Conservation (phyloP, 768 basidiomycete genomes). For the Melanogaster broomeanus region DNA sequence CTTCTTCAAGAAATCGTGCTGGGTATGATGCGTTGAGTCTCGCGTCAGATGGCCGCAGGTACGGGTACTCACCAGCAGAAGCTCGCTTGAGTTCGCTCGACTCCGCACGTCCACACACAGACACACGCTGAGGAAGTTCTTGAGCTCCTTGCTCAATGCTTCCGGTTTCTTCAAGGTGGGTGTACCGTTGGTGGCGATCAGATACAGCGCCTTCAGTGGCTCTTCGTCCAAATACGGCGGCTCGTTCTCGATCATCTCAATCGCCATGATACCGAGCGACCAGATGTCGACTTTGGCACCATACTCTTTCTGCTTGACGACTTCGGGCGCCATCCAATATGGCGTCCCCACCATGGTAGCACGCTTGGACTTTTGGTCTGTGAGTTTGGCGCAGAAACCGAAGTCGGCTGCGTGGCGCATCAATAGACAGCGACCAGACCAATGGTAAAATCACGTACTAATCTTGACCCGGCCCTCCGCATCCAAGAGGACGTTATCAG, state of each 20-base stretch:
- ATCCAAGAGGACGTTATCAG: constrained; percentile 93
- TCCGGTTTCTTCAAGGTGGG: constrained; percentile 98
- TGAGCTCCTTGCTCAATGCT: constrained; percentile 86
- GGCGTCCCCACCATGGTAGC: constrained; percentile 99
- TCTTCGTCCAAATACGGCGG: constrained; percentile 96
- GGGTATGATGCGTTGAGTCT: constrained; percentile 9
- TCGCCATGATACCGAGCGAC: constrained; percentile 98
- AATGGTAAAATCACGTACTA: constrained; percentile 56
- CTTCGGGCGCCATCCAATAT: constrained; percentile 99
- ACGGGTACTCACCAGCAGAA: constrained; percentile 66
- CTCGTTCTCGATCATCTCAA: constrained; percentile 99
- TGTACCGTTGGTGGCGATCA: constrained; percentile 98
- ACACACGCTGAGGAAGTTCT: constrained; percentile 97
- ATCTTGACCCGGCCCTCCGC: constrained; percentile 95
- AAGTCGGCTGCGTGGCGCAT: constrained; percentile 76
- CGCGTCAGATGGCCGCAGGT: not conserved
- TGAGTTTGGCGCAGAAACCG: constrained; percentile 94
- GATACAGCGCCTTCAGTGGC: constrained; percentile 89
- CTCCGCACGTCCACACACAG: constrained; percentile 95
- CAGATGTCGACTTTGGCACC: constrained; percentile 97
- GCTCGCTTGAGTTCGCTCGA: constrained; percentile 85
- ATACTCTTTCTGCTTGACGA: constrained; percentile 96
- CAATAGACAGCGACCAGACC: not conserved
- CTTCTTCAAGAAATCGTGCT: constrained; percentile 96
- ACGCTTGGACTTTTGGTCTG: constrained; percentile 94